Conservation (phyloP, 208 protist genomes). For the Crithidia expoeki region DNA sequence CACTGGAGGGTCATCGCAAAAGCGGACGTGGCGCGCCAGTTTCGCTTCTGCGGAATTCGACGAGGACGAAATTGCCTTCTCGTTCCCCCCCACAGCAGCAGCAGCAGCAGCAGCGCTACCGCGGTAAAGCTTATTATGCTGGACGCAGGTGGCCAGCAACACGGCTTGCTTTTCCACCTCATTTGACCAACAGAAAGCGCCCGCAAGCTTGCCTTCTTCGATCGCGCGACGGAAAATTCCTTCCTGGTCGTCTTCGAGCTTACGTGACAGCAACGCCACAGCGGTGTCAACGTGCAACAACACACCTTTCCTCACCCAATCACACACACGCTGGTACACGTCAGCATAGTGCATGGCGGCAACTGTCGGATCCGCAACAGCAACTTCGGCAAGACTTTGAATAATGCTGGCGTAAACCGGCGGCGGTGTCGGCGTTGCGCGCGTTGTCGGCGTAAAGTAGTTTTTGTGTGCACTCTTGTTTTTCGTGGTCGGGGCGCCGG, state of each 20-base stretch:
- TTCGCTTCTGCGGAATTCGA: neutral
- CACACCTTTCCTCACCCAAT: neutral
- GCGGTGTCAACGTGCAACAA: conserved; percentile 50
- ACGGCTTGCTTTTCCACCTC: conserved; percentile 75
- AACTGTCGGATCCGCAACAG: neutral
- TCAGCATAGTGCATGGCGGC: neutral
- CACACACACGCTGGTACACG: conserved; percentile 1
- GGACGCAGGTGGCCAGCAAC: conserved; percentile 59
- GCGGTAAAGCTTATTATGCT: conserved; percentile 56
- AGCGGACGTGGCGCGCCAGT: conserved; percentile 22
- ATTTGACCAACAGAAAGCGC: conserved; percentile 67
- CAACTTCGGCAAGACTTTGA: conserved; percentile 7
- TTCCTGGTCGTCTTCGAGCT: conserved; percentile 54
- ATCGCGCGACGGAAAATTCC: conserved; percentile 57
- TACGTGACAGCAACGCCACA: conserved; percentile 71
- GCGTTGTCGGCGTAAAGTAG: conserved; percentile 30
- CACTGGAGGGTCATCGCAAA: conserved; percentile 18
- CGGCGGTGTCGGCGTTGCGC: conserved; percentile 33
- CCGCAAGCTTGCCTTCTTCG: conserved; percentile 48
- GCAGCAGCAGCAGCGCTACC: conserved; percentile 12
- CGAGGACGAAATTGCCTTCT: neutral
- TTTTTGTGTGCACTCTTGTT: conserved; percentile 43
- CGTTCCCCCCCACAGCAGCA: neutral
- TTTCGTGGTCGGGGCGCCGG: conserved; percentile 54
- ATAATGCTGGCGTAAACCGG: conserved; percentile 13